Evolutionary conservation across 176 grass and related monocot species (phyloP), one percentile per base, ranked within the genome.

Genomic region (Phoenix dactylifera): DNA sequence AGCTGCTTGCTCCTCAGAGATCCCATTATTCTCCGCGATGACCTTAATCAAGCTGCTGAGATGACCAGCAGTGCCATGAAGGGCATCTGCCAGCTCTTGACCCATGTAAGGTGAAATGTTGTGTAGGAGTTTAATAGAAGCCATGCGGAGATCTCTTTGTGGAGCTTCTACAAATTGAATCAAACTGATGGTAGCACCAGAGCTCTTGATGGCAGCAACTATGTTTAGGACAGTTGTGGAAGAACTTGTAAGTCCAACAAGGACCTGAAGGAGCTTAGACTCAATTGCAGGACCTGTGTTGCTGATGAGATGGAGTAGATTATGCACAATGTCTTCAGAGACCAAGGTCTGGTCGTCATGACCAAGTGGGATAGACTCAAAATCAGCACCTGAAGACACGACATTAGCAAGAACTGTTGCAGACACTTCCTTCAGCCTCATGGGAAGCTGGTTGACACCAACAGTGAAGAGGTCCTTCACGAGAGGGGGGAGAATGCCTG

Each of bases 91-190:
- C 58, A 93, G 74, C 58, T 93, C 88, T 65, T 73, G 73, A 51
- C 79, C 76, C 74, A 87, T 75, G 58, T 81, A 74, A 59, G 57
- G 66, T 22, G 82, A 86, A 29, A 90, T 74, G 51, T 86, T 90
- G 64, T 72, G 56, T 62, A 90, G 35, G 53, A 86, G 67, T 28
- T 82, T 86, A 64, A 82, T 69, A 50, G 87, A 85, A 49, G 82
- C 72, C 30, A 69, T 64, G 24, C 82, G 66, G 30, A 83, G 77
- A 51, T 90, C 87, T 18, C 54, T 66, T 60, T 85, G 79, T 69
- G 79, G 75, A 57, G 82, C 77, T 73, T 90, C 87, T 16, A 90
- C 59, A 58, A 90, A 84, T 29, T 90, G 87, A 63, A 86, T 76
- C 49, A 90, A 74, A 71, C 77, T 82, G 54, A 79, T 90, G 52